Evolutionary conservation across 208 protist species (phyloP).

Genomic region (Crithidia bombi): DNA sequence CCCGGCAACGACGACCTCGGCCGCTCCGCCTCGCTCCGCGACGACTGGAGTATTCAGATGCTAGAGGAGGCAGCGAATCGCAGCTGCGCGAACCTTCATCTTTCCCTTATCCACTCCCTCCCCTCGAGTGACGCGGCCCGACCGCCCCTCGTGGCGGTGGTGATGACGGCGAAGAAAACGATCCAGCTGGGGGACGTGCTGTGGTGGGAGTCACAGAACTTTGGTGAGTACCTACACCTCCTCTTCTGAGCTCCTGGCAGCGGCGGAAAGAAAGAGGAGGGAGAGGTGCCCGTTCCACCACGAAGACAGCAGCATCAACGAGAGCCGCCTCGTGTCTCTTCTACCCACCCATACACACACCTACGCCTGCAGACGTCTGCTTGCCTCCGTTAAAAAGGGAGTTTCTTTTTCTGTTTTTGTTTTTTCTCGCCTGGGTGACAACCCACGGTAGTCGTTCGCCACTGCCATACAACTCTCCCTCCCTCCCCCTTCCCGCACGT

Average conservation of each 20-base stretch:
- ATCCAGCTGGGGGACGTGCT: constrained; percentile 23
- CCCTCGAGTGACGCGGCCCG: constrained; percentile 6
- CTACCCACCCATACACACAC: no score
- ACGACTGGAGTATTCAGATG: constrained; percentile 22
- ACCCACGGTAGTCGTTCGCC: no score
- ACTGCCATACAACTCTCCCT: no score
- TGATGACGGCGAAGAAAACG: constrained; percentile 31
- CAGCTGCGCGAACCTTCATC: constrained; percentile 30
- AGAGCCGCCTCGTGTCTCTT: no score
- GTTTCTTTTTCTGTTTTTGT: no score
- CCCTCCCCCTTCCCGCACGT: no score
- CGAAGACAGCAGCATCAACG: no score
- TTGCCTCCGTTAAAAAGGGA: no score
- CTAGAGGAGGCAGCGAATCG: constrained; percentile 29
- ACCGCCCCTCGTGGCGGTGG: constrained; percentile 12
- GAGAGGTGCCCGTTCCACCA: background rate
- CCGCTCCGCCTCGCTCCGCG: constrained; percentile 1
- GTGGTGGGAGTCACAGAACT: constrained; percentile 34
- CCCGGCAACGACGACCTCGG: constrained; percentile 4
- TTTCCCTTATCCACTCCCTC: constrained; percentile 21
- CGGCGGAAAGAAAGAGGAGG: background rate
- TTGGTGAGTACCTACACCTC: constrained; percentile 20
- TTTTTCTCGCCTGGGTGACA: no score
- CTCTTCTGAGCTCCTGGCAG: no score
- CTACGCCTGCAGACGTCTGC: no score